phyloP scores from a whole-genome alignment of 2,329 filamentous ascomycete genomes.

The Nothomitra cinnamomea region DNA sequence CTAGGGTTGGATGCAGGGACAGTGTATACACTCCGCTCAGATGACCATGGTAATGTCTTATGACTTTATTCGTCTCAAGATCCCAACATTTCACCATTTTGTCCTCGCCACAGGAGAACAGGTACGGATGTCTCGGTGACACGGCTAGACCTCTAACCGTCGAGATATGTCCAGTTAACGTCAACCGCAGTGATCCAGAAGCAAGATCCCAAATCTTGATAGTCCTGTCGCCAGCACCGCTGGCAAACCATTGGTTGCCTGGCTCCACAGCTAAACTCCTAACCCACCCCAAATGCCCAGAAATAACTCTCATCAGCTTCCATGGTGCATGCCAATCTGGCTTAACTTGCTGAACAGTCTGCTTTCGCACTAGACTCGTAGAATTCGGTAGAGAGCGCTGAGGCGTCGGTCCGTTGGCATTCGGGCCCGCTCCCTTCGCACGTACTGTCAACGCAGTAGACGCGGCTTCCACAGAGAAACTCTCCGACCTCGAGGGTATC shows the following conservation, averaged over 20 bases:
- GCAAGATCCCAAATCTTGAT: constrained; percentile 99
- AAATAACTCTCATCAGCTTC: constrained; percentile 97
- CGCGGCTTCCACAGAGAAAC: constrained; percentile 18
- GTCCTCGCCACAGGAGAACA: constrained; percentile 95
- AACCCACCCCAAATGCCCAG: constrained; percentile 92
- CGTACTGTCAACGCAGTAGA: constrained; percentile 40
- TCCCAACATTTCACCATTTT: constrained; percentile 99
- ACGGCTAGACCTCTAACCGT: constrained; percentile 85
- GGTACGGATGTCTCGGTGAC: constrained; percentile 82
- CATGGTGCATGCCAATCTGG: constrained; percentile 96
- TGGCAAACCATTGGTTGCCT: constrained; percentile 94
- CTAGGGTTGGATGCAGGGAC: constrained; percentile 77
- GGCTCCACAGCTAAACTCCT: constrained; percentile 79
- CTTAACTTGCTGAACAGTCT: constrained; percentile 49
- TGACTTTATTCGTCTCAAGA: constrained; percentile 98
- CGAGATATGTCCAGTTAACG: constrained; percentile 85
- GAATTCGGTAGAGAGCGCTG: constrained; percentile 33
- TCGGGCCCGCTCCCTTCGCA: constrained; percentile 25
- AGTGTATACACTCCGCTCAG: constrained; percentile 90
- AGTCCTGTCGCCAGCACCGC: constrained; percentile 83
- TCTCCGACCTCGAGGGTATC: constrained; percentile 32
- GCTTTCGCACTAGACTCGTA: constrained; percentile 40
- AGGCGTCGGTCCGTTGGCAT: constrained; percentile 36
- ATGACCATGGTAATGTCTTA: constrained; percentile 93
- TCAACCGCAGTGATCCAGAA: constrained; percentile 66